Base-by-base conservation (phyloP, 148 eudicot genomes). In the Camellia lanceoleosa region DNA sequence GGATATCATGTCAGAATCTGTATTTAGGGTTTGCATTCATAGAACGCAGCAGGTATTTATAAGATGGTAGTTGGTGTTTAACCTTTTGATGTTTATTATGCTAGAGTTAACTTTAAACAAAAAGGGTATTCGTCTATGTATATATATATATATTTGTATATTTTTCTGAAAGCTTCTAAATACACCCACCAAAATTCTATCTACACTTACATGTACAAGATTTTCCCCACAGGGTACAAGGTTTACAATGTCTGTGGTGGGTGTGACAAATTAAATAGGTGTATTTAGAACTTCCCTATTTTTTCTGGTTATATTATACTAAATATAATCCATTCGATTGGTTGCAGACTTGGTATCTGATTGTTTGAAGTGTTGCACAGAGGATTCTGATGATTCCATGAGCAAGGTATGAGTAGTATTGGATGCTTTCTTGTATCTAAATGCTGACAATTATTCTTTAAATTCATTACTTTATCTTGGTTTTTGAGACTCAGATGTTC, bases 311-410 rank as follows among this genome's bases (percentile, higher is more conserved):
- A 2, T 62, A 11, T 44, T 44, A 19, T 49, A 47, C 16, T 23
- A 30, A 58, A 43, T 71, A 43, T 49, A 65, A 13, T 67, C 16
- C 30, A 23, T 52, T 80, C 75, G 43, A 52, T 78, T 73, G 60
- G 61, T 76, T 88, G 78, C 93, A 94, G 98, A 91, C 65, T 83
- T 94, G 79, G 89, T 94, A 71, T 88, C 97, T 81, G 98, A 94
- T 75, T 94, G 98, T 83, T 80, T 87, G 84, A 91, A 90, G 82
- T 94, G 98, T 78, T 94, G 98, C 76, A 86, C 89, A 7, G 98
- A 94, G 85, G 98, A 94, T 85, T 92, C 98, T 67, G 95, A 92
- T 89, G 97, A 92, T 88, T 88, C 98, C n/a, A 89, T 82, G 84
- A 94, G 97, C 93, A 94, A 94, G 97, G 98, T 94, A 91, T 59